Conservation (phyloP, 176 grass and related monocot genomes). For the Cenchrus purpureus region DNA sequence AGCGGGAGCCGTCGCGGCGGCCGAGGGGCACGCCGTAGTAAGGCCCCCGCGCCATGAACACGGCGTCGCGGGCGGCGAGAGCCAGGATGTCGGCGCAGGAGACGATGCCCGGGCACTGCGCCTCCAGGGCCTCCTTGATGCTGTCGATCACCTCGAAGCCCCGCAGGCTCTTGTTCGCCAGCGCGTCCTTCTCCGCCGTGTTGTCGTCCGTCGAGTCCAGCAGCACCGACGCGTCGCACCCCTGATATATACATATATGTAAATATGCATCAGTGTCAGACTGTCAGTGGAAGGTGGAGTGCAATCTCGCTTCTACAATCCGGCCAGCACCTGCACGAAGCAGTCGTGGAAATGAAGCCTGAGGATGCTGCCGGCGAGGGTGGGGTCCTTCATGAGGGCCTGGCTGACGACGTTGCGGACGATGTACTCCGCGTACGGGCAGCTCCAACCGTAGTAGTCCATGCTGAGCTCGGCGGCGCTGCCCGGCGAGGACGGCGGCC, state of each 20-base stretch:
- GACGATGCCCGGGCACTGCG: conserved; percentile 72
- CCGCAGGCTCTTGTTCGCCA: conserved; percentile 66
- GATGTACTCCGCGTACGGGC: conserved; percentile 72
- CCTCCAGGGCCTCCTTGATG: conserved; percentile 69
- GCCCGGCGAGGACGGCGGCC: conserved; percentile 28
- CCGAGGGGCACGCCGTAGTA: conserved; percentile 68
- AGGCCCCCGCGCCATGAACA: conserved; percentile 64
- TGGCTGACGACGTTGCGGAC: conserved; percentile 55
- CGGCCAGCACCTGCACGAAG: conserved; percentile 73
- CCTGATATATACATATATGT: conserved; percentile 38
- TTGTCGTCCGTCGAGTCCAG: conserved; percentile 63
- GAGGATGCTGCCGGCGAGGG: conserved; percentile 74
- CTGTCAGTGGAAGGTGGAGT: too few species aligned
- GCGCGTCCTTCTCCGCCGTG: conserved; percentile 88
- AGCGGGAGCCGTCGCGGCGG: conserved; percentile 71
- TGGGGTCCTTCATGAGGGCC: conserved; percentile 57
- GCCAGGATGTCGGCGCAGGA: conserved; percentile 86
- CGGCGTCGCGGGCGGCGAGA: conserved; percentile 76
- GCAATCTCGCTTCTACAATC: too few species aligned
- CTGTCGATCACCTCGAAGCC: conserved; percentile 87
- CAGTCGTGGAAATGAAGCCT: conserved; percentile 96
- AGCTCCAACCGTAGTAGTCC: conserved; percentile 82
- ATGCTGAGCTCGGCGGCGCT: conserved; percentile 61
- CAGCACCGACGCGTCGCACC: conserved; percentile 91
- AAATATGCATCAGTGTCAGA: too few species aligned